Conservation (phyloP, 768 basidiomycete species). For the Lactarius quietus region DNA sequence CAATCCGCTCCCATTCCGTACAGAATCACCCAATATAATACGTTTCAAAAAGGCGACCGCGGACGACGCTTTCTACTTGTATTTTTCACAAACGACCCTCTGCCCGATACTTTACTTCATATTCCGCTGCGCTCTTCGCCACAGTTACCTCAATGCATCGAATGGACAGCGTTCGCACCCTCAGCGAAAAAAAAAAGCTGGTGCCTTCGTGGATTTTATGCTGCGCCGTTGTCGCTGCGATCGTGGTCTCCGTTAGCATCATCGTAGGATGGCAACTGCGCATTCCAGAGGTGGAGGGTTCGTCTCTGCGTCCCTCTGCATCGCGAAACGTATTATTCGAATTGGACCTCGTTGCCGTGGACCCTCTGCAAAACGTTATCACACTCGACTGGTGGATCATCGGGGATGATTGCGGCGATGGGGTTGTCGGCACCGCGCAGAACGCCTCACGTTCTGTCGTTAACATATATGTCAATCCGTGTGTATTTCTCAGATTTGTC, state of each 20-base stretch:
- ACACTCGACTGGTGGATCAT: constrained; percentile 15
- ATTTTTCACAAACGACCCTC: not conserved
- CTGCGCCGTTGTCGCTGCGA: not conserved
- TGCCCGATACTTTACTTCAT: not conserved
- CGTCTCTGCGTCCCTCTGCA: constrained; percentile 6
- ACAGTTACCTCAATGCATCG: not conserved
- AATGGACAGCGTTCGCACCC: not conserved
- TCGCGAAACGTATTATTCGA: constrained; percentile 5
- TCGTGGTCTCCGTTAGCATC: constrained; percentile 5
- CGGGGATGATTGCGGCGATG: constrained; percentile 2
- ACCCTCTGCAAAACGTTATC: constrained; percentile 4
- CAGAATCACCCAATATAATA: not conserved
- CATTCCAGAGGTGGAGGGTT: constrained; percentile 1
- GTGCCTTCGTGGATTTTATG: not conserved
- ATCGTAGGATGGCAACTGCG: constrained; percentile 4
- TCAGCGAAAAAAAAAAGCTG: not conserved
- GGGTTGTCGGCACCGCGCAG: too few species aligned
- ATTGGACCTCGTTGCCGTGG: constrained; percentile 5
- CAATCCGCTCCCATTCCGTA: not conserved
- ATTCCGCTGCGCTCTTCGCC: not conserved
- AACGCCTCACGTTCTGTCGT: constrained; percentile 5
- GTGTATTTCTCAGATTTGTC: not conserved
- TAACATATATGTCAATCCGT: constrained; percentile 18
- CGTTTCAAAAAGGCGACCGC: not conserved
- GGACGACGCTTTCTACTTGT: not conserved